Evolutionary conservation across 306 rosid genomes (phyloP), one percentile per base, ranked within the genome.

Genomic region (Mimosa bimucronata): DNA sequence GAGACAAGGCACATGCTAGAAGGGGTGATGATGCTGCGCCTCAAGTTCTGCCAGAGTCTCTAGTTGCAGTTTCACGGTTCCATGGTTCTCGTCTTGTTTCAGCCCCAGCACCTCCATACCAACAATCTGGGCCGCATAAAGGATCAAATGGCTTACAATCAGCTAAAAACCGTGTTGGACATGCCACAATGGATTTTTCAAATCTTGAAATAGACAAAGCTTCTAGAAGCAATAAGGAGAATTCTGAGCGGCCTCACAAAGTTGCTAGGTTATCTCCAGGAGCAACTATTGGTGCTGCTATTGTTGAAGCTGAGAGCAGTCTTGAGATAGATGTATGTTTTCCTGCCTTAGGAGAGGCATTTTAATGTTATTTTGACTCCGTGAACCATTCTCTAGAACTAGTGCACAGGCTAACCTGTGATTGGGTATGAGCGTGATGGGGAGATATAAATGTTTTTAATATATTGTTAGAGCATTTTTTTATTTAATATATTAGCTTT

Each of bases 1-100:
- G 98, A 42, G 94, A 89, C 31, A 96, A 96, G 88, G 86, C 82
- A 70, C 96, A 90, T 79, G 62, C 79, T 3, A 87, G 87, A 80
- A 90, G 98, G 83, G 97, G 98, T 73, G 98, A 96, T 85, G 98
- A 96, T 60, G 86, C 72, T 2, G 85, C 64, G 68, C 98, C 99
- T 77, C 89, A 86, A 81, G 78, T 65, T 80, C 92, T 85, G 83
- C 99, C 98, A 2, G 93, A 89, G 66, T 84, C 94, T 68, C 76
- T 93, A 42, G 98, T 93, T 81, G 83, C 98, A 38, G 88, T 96
- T 80, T 81, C 92, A 76, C 88, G 86, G 66, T 96, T 84, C 82
- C 94, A 71, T 73, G 97, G 97, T 76, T 96, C 99, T 83, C 98
- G 99, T 78, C 98, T 96, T 83, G 97, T 98, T 87, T 89, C 98